These are phyloP conservation scores for Tremellales sp. DNA, from an alignment of 1,284 basidiomycete genomes.

Conservation along the genomic window DNA sequence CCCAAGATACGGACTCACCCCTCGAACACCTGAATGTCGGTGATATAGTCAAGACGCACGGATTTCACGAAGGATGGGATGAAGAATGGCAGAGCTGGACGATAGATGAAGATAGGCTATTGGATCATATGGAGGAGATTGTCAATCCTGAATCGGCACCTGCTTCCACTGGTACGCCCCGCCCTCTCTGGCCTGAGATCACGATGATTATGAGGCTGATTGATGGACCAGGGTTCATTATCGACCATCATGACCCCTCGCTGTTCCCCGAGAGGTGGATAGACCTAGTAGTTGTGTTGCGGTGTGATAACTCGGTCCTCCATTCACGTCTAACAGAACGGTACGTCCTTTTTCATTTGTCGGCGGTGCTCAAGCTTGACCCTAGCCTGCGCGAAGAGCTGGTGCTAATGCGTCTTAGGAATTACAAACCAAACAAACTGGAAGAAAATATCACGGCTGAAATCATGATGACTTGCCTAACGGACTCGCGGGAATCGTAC, in stretches of 20 bases:
- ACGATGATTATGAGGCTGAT: neutral
- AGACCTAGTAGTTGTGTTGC: slow-evolving; percentile 91
- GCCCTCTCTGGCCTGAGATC: neutral
- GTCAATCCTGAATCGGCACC: slow-evolving; percentile 43
- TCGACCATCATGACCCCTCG: slow-evolving; percentile 98
- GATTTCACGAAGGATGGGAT: slow-evolving; percentile 79
- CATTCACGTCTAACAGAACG: slow-evolving; percentile 92
- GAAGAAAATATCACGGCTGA: slow-evolving; percentile 98
- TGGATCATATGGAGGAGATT: slow-evolving; percentile 79
- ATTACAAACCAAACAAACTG: slow-evolving; percentile 87
- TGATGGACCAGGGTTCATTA: slow-evolving; percentile 68
- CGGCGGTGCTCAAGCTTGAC: too few relatives aligned
- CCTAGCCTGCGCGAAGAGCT: neutral
- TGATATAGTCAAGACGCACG: slow-evolving; percentile 78
- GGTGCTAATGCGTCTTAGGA: slow-evolving; percentile 53
- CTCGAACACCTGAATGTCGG: slow-evolving; percentile 84
- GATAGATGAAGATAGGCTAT: slow-evolving; percentile 91
- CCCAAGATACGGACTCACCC: slow-evolving; percentile 56
- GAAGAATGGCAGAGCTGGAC: slow-evolving; percentile 92
- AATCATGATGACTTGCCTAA: slow-evolving; percentile 90
- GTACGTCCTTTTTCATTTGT: slow-evolving; percentile 52
- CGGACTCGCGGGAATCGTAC: slow-evolving; percentile 85
- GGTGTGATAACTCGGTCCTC: slow-evolving; percentile 81
- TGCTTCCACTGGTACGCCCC: slow-evolving; percentile 35
- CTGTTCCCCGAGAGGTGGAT: slow-evolving; percentile 94